A percentile compares a stretch with the other conserved stretches of the same genome.
Evolutionary conservation across 192 early-diverging fungal species (phyloP).

Genomic region (Linnemannia hyalina): DNA sequence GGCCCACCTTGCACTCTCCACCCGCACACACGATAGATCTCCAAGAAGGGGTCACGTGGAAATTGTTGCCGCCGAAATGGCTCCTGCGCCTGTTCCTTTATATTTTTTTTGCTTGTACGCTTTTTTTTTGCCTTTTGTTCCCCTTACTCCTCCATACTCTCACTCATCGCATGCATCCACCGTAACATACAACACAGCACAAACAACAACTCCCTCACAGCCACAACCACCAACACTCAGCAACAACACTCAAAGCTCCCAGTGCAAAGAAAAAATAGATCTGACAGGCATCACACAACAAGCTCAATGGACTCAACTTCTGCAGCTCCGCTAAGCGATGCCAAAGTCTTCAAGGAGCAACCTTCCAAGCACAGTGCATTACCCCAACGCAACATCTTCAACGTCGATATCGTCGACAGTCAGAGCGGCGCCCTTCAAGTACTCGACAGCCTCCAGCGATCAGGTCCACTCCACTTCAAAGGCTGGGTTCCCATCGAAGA

Average conservation of each 20-base stretch:
- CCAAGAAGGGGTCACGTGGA: not conserved
- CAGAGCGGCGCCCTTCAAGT: not conserved
- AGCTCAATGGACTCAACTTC: not conserved
- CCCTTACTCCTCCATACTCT: not conserved
- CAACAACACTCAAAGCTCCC: not conserved
- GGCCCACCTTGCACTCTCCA: no score
- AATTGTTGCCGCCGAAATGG: not conserved
- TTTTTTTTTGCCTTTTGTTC: not conserved
- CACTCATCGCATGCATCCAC: not conserved
- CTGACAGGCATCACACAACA: not conserved
- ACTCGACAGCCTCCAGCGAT: slow-evolving; percentile 11
- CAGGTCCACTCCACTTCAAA: slow-evolving; percentile 25
- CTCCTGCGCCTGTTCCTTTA: not conserved
- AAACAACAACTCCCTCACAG: not conserved
- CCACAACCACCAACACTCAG: not conserved
- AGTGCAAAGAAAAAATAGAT: not conserved
- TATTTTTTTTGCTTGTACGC: not conserved
- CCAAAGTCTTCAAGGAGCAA: slow-evolving; percentile 2
- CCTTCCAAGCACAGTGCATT: slow-evolving; percentile 3
- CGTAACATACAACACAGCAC: not conserved
- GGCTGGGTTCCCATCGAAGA: slow-evolving; percentile 25
- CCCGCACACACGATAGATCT: no score
- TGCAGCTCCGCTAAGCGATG: not conserved
- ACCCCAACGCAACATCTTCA: slow-evolving; percentile 14
- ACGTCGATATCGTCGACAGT: slow-evolving; percentile 26